Conservation (phyloP, 805 yeast genomes). For the Teunomyces atbi region DNA sequence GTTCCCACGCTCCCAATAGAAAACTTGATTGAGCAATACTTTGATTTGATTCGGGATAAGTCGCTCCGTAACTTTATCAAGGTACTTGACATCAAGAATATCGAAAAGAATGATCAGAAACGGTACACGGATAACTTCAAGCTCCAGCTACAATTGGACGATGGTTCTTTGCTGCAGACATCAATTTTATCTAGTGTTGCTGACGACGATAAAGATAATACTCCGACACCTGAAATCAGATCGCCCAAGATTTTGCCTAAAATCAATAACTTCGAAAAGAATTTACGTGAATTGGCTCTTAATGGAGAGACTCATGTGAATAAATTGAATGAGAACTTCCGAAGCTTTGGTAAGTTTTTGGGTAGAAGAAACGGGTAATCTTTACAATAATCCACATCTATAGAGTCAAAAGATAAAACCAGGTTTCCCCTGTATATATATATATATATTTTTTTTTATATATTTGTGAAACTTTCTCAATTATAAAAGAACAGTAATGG, state of each 20-base stretch:
- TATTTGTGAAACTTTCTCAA: too few species aligned
- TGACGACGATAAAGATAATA: conserved; percentile 15
- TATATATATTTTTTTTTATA: too few species aligned
- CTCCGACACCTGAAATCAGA: conserved; percentile 9
- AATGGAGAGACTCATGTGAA: conserved; percentile 60
- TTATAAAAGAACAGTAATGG: too few species aligned
- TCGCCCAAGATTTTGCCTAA: conserved; percentile 27
- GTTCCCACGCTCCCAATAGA: conserved; percentile 60
- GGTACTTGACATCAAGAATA: conserved; percentile 62
- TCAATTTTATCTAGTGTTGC: conserved; percentile 34
- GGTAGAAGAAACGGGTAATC: conserved; percentile 27
- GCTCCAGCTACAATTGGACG: conserved; percentile 29
- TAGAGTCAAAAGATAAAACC: too few species aligned
- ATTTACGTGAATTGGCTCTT: conserved; percentile 44
- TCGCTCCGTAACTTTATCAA: conserved; percentile 62
- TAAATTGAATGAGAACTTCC: conserved; percentile 64
- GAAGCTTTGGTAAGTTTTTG: conserved; percentile 56
- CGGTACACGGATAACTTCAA: conserved; percentile 39
- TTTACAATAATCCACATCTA: neutral
- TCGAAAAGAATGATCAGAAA: conserved; percentile 27
- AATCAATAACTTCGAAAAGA: conserved; percentile 46
- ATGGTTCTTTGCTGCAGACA: conserved; percentile 24
- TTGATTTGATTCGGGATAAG: conserved; percentile 64
- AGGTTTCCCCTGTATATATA: too few species aligned
- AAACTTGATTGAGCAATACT: conserved; percentile 63